phyloP scores from a whole-genome alignment of 805 yeast genomes.

The Metschnikowia anglica region DNA sequence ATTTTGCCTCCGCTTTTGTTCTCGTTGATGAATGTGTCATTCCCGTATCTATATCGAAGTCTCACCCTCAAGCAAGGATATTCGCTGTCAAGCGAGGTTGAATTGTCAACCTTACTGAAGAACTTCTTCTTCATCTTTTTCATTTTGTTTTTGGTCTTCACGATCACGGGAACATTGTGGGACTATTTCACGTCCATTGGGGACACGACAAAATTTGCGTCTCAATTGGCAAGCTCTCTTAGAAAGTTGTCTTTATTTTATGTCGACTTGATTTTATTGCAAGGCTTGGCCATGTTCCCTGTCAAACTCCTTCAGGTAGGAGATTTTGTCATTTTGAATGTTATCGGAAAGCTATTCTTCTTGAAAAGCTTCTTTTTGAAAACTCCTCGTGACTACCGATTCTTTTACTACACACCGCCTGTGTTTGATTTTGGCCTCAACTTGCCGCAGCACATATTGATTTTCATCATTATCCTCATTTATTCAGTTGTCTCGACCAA shows the following conservation, averaged over 20 bases:
- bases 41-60: conserved; percentile 56
- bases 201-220: conserved; percentile 60
- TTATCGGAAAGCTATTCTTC: conserved; percentile 38
- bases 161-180: conserved; percentile 60
- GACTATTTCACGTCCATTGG: conserved; percentile 57
- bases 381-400: conserved; percentile 53
- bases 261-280: conserved; percentile 62
- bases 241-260: conserved; percentile 53
- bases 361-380: conserved; percentile 39
- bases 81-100: conserved; percentile 57
- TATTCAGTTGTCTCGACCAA: conserved; percentile 63
- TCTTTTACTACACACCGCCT: conserved; percentile 55
- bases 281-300: conserved; percentile 67
- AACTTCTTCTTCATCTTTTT: conserved; percentile 61
- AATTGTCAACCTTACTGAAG: conserved; percentile 54
- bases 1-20: conserved; percentile 61
- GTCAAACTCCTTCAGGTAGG: conserved; percentile 55
- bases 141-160: conserved; percentile 60
- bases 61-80: conserved; percentile 53
- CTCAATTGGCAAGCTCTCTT: conserved; percentile 52
- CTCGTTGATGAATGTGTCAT: conserved; percentile 49
- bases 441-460: conserved; percentile 59
- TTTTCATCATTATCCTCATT: conserved; percentile 56
- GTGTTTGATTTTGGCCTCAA: conserved; percentile 61
- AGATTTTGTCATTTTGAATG: conserved; percentile 48